Conservation (phyloP, 495 filamentous ascomycete genomes). For the Podospora pseudoanserina region DNA sequence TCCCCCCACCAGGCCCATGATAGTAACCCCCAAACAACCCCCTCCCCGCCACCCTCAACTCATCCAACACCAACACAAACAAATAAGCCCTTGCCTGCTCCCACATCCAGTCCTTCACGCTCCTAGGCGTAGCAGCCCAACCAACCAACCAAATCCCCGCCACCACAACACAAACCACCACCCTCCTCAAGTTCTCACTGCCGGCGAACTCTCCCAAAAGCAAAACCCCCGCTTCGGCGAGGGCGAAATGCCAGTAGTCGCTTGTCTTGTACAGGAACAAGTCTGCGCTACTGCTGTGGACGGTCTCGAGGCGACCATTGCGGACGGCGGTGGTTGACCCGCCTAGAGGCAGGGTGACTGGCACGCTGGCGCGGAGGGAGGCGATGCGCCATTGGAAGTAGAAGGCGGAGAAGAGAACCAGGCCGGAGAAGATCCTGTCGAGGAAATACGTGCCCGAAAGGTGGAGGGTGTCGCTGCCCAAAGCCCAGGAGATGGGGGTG, state of each 20-base stretch:
- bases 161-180: conserved; percentile 7
- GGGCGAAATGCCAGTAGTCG: conserved; percentile 16
- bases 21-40: neutral
- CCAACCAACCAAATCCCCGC: conserved; percentile 16
- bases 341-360: conserved; percentile 8
- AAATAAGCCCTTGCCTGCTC: conserved; percentile 22
- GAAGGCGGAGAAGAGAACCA: conserved; percentile 20
- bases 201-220: conserved; percentile 14
- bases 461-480: neutral
- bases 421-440: conserved; percentile 18
- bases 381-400: conserved; percentile 25
- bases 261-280: conserved; percentile 13
- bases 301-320: conserved; percentile 16
- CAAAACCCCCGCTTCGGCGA: conserved; percentile 12
- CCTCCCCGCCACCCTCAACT: conserved; percentile 9
- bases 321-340: neutral
- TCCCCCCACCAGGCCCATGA: neutral
- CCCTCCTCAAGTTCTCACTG: conserved; percentile 15
- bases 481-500: conserved; percentile 12
- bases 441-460: conserved; percentile 13
- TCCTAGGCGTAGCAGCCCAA: conserved; percentile 20
- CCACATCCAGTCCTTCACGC: conserved; percentile 22
- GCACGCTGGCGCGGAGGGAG: conserved; percentile 12
- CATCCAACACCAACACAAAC: conserved; percentile 22
- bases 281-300: neutral